Evolutionary conservation across 2,329 filamentous ascomycete species (phyloP).

Genomic region (Stenocarpella maydis): DNA sequence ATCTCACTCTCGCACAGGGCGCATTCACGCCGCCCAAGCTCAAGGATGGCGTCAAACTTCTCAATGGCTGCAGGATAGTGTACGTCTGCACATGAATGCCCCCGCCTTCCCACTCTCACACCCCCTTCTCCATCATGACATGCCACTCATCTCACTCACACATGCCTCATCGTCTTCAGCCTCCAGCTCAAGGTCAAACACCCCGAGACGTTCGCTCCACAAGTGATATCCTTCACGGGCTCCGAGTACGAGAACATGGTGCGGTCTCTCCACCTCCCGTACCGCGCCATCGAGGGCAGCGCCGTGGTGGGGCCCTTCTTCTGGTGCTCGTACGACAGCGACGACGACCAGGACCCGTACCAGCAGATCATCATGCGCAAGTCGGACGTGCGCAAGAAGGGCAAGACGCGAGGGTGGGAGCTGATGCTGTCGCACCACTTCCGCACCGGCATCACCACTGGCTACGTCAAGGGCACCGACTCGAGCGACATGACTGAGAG

Average conservation of each 20-base stretch:
- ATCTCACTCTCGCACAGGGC: constrained; percentile 49
- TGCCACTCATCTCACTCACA: neutral
- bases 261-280: constrained; percentile 60
- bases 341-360: constrained; percentile 61
- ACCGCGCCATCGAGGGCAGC: constrained; percentile 65
- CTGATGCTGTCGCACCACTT: constrained; percentile 68
- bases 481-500: constrained; percentile 61
- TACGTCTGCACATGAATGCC: constrained; percentile 46
- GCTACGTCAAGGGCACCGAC: constrained; percentile 68
- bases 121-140: neutral
- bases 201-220: constrained; percentile 65
- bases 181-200: constrained; percentile 65
- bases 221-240: constrained; percentile 61
- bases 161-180: constrained; percentile 44
- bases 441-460: constrained; percentile 62
- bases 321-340: constrained; percentile 65
- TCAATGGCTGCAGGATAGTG: constrained; percentile 64
- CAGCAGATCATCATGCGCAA: constrained; percentile 71
- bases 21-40: constrained; percentile 59
- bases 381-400: constrained; percentile 72
- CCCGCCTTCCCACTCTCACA: neutral
- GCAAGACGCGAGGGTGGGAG: constrained; percentile 70
- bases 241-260: constrained; percentile 65
- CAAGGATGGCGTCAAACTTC: constrained; percentile 52
- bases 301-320: constrained; percentile 70